Evolutionary conservation across 768 basidiomycete species (phyloP), one percentile per base, ranked within the genome.

Genomic region (Polyporus arcularius): DNA sequence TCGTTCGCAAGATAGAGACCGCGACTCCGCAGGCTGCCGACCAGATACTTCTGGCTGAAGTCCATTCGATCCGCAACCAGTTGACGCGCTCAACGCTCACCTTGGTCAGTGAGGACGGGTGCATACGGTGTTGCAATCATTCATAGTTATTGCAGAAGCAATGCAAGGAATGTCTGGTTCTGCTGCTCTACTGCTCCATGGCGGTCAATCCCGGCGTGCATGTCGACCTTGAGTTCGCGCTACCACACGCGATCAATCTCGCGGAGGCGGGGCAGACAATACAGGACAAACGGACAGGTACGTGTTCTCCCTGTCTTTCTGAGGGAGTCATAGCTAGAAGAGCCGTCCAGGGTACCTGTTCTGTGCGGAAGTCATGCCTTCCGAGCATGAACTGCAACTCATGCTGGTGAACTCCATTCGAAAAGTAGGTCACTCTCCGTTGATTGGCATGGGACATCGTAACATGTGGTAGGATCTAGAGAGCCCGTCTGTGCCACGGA

Each of bases 391-490:
- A 61, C 76, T 93, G 35, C 82, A 85, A 53, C 76, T 95, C 26
- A 92, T 95, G 88, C 80, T 94, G 21, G 86, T 94, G 59, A 95
- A 95, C 65, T 93, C 92, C 4, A 70, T 93, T 38, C 85, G 91
- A 63, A 94, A 94, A 81, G 92, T 86, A 66, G 58, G 70, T 46
- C 7, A 31, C 39, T 4, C 40, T 15, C 4, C 14, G 5, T 15
- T 28, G 9, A 14, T 4, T 42, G 21, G 11, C 35, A 35, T 6
- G 35, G 11, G 35, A 35, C 35, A 7, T 35, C 35, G 11, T 35
- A 11, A 32, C 9, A 35, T 30, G 18, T 54, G 41, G 21, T 65
- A 94, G 92, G 92, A 95, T 68, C 71, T 95, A 31, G 90, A 92
- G 71, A 84, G 83, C 53, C 62, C 77, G 3, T 74, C 77, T 2